A percentile compares a stretch with the other conserved stretches of the same genome.
Evolutionary conservation across 106 monocot species (phyloP).

Genomic region (Amphibolis antarctica): DNA sequence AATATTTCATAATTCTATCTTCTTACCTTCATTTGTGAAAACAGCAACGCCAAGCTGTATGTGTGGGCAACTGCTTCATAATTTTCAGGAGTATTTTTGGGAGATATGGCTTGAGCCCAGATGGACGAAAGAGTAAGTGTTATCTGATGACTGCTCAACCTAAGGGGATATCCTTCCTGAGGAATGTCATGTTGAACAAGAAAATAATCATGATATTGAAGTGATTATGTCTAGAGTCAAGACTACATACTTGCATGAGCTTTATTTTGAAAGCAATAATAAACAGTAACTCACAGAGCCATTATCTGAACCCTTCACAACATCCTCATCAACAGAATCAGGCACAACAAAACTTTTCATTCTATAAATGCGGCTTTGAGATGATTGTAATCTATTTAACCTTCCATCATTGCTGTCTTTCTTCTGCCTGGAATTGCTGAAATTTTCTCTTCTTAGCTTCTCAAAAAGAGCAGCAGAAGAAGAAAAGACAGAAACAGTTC

Average conservation of each 20-base stretch:
- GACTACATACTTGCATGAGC: not conserved
- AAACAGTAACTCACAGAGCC: slow-evolving; percentile 21
- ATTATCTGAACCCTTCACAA: slow-evolving; percentile 12
- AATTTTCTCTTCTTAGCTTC: slow-evolving; percentile 48
- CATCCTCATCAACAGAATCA: slow-evolving; percentile 23
- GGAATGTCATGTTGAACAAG: slow-evolving; percentile 2
- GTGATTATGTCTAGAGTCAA: not conserved
- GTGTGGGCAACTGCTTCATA: slow-evolving; percentile 93
- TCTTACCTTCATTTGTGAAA: slow-evolving; percentile 73
- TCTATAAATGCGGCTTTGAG: slow-evolving; percentile 32
- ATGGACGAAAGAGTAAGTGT: slow-evolving; percentile 69
- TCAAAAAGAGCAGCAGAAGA: slow-evolving; percentile 91
- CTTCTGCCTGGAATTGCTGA: slow-evolving; percentile 18
- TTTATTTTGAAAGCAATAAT: not conserved
- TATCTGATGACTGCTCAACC: slow-evolving; percentile 61
- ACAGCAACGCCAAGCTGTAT: slow-evolving; percentile 60
- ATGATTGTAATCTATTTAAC: slow-evolving; percentile 28
- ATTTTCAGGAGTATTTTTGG: slow-evolving; percentile 70
- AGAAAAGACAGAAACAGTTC: slow-evolving; percentile 89
- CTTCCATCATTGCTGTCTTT: slow-evolving; percentile 21
- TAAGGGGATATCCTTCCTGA: slow-evolving; percentile 58
- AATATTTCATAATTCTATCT: not conserved
- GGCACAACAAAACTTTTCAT: slow-evolving; percentile 16
- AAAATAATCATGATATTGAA: slow-evolving; percentile 4
- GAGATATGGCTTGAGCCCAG: slow-evolving; percentile 66